These are phyloP conservation scores for Isoetes taiwanensis DNA, from an alignment of 75 land plant species.

Conservation along the genomic window DNA sequence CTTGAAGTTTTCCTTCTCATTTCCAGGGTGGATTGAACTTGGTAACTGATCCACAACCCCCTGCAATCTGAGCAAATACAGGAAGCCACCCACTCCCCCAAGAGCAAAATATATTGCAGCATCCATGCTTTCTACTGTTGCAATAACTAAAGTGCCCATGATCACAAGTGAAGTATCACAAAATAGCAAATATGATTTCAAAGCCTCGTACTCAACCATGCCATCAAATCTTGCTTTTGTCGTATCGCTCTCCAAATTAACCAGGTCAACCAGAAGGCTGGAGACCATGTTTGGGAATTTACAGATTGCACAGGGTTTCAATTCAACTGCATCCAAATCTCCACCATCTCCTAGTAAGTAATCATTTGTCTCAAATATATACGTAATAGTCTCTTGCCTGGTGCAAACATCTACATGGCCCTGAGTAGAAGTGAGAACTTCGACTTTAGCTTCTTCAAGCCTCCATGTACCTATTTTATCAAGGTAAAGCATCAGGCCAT, in stretches of 20 bases:
- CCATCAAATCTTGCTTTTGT: constrained; percentile 31
- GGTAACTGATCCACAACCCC: constrained; percentile 56
- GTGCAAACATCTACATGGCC: background rate
- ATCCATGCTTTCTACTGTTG: constrained; percentile 12
- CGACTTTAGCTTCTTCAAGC: constrained; percentile 33
- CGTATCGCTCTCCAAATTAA: background rate
- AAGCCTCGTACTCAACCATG: constrained; percentile 52
- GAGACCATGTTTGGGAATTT: background rate
- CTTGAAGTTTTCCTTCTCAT: too few relatives aligned
- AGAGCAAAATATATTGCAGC: constrained; percentile 38
- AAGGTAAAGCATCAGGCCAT: background rate
- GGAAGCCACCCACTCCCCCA: constrained; percentile 52
- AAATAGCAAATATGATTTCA: constrained; percentile 54
- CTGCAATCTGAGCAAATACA: constrained; percentile 56
- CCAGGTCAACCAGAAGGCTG: background rate
- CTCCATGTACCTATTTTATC: constrained; percentile 61
- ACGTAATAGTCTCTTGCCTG: background rate
- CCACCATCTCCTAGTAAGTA: constrained; percentile 48
- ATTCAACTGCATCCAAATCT: constrained; percentile 36
- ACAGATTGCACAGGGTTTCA: constrained; percentile 31
- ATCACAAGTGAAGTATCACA: constrained; percentile 37
- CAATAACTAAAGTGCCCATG: constrained; percentile 18
- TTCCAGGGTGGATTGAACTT: too few relatives aligned
- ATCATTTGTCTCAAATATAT: constrained; percentile 36
- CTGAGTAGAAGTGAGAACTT: constrained; percentile 15